Evolutionary conservation across 2,329 filamentous ascomycete genomes (phyloP).

Genomic region (Xylaria sp.): DNA sequence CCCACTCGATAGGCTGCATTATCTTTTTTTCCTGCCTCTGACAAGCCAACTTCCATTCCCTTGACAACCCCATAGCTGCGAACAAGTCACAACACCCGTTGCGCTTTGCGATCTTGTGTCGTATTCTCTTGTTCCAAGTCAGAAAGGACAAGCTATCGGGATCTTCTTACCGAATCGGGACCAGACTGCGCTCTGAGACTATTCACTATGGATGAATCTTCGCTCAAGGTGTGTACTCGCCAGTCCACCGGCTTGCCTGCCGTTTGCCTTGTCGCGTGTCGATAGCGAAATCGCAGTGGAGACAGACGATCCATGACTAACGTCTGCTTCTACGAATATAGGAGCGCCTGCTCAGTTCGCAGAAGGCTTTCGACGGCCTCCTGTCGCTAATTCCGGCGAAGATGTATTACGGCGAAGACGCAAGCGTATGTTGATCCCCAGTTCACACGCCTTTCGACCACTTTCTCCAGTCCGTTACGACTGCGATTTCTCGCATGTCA

Average conservation of each 20-base stretch:
- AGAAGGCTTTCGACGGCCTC: constrained; percentile 79
- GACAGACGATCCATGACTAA: constrained; percentile 21
- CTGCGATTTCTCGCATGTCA: background rate
- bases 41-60: background rate
- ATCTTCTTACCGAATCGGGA: background rate
- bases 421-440: constrained; percentile 54
- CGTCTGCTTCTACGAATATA: constrained; percentile 26
- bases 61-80: too few species aligned
- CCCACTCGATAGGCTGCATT: constrained; percentile 9
- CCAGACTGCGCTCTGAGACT: background rate
- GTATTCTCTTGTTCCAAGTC: too few species aligned
- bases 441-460: background rate
- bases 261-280: background rate
- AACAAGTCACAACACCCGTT: too few species aligned
- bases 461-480: background rate
- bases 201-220: constrained; percentile 39
- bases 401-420: constrained; percentile 84
- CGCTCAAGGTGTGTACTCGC: constrained; percentile 41
- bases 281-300: background rate
- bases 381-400: constrained; percentile 85
- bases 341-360: constrained; percentile 53
- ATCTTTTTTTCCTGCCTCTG: constrained; percentile 21
- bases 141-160: background rate
- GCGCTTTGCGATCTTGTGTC: too few species aligned
- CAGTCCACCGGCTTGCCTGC: constrained; percentile 19